Percentiles rank a stretch among this genome's conserved stretches.
These are phyloP conservation scores for Myochromella boudieri DNA, from an alignment of 768 basidiomycete genomes.

Conservation along the genomic window DNA sequence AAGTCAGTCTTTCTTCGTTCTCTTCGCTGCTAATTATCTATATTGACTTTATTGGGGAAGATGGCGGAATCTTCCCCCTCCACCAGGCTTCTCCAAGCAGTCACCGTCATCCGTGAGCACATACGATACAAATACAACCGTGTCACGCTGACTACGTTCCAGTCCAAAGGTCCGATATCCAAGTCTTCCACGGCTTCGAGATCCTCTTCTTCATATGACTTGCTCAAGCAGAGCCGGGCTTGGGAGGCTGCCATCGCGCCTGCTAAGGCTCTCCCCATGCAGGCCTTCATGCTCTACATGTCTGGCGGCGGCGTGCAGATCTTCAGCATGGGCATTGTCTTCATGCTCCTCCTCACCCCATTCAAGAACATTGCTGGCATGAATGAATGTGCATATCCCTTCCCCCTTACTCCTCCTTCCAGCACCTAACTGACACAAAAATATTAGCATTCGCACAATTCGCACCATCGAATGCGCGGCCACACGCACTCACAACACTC, in stretches of 20 bases:
- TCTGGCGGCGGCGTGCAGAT: slow-evolving; percentile 94
- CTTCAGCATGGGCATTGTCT: slow-evolving; percentile 95
- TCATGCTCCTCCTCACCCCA: slow-evolving; percentile 86
- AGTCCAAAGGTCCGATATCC: too few relatives aligned
- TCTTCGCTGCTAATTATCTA: neutral
- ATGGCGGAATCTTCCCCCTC: slow-evolving; percentile 64
- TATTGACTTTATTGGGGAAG: slow-evolving; percentile 27
- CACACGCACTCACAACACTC: slow-evolving; percentile 55
- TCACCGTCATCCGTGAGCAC: slow-evolving; percentile 33
- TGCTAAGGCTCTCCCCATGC: slow-evolving; percentile 93
- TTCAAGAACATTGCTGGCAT: slow-evolving; percentile 82
- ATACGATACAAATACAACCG: neutral
- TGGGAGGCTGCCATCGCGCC: slow-evolving; percentile 86
- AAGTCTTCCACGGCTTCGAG: slow-evolving; percentile 35
- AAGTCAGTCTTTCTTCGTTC: slow-evolving; percentile 23
- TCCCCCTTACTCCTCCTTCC: neutral
- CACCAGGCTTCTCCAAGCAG: slow-evolving; percentile 64
- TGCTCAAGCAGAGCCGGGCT: slow-evolving; percentile 74
- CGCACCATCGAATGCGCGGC: slow-evolving; percentile 61
- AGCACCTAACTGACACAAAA: neutral
- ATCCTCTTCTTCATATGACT: slow-evolving; percentile 47
- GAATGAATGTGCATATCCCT: slow-evolving; percentile 62
- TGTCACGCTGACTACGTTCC: neutral
- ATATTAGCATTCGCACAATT: slow-evolving; percentile 68
- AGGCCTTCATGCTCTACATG: slow-evolving; percentile 98